Base-by-base conservation (phyloP, 345 rosid genomes). In the Microcos paniculata region DNA sequence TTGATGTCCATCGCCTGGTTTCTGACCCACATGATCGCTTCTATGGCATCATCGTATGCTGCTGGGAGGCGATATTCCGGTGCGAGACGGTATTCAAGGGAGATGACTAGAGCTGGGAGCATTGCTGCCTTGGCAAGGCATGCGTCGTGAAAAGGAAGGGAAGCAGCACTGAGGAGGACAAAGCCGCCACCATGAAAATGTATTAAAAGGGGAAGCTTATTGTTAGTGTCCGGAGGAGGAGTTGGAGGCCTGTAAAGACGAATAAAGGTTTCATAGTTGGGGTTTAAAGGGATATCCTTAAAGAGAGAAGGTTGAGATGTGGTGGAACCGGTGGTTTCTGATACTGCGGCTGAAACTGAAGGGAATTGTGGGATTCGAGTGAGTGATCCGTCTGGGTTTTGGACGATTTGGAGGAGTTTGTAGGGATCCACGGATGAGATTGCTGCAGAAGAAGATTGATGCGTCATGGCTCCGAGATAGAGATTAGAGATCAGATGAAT, bases 51-150 rank as follows among this genome's bases (percentile, higher is more conserved):
- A 0, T 90, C 93, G 82, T 90, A 95, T 24, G 97, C 96, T 1
- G 93, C 96, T 1, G 99, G 99, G 64, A 95, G 99, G 76, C 94
- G 92, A 83, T 93, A 89, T 52, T 95, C 99, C 1, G 99, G 99
- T n/a, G 92, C 82, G 3, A 93, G 90, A 62, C 99, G 94, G 76
- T 91, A 95, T 3, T 93, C 91, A 23, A 95, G 92, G 43, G 97
- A 89, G 75, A 93, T 79, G 78, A 95, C 76, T 0, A 95, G 0
- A 70, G 88, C 85, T 2, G 90, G 85, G 72, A 91, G 57, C 21
- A 26, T 43, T 18, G 86, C 80, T 0, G 91, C 86, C 88, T 84
- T 80, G 72, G 53, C 74, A 49, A 38, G 55, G 83, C 95, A 88
- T 0, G 89, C 82, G 31, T 89, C 82, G 40, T 94, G 97, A 62